Evolutionary conservation across 352 stramenopile species (phyloP), one percentile per base, ranked within the genome.

Genomic region (Globisporangium paroecandrum): DNA sequence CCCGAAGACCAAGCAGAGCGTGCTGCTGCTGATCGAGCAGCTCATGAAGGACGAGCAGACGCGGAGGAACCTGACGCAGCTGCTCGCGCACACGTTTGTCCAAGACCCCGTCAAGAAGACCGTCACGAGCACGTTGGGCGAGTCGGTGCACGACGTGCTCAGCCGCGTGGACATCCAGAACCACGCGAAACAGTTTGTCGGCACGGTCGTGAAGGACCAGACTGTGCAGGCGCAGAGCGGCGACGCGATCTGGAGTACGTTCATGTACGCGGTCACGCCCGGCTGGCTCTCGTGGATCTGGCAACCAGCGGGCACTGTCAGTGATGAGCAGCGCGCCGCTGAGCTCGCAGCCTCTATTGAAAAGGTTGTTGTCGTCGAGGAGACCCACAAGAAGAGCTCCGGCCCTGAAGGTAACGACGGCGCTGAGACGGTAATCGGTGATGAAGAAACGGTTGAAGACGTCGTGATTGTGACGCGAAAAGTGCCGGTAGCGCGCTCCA

Each of bases 121-220:
- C 29, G 82, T 95, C 9, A 69, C 69, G 12, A 75, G 61, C 13
- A 86, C 85, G 10, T 71, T 95, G 0, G 74, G 73, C n/a, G 77
- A 87, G 13, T 84, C 85, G 8, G 82, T 93, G 51, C 87, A 95
- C 71, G 76, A 91, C 18, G 79, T 93, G 25, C 75, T 95, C 38
- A 93, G 84, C 59, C 83, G 82, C 18, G n/a, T 62, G 20, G 87
- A 95, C 56, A 77, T 93, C 64, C 82, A 93, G 64, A 80, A 89
- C 61, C 87, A 95, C 70, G 85, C 87, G 68, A 95, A 95, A 62
- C 82, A 90, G 64, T 95, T 95, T 64, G 81, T 95, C 9, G 81
- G 83, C 46, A 75, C 73, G 3, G 84, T 95, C n/a, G 81, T 95
- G n/a, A 77, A 76, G 25, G 87, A 95, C 69, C 83, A 91, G 56